phyloP scores from a whole-genome alignment of 345 rosid genomes.

The Kernera saxatilis region DNA sequence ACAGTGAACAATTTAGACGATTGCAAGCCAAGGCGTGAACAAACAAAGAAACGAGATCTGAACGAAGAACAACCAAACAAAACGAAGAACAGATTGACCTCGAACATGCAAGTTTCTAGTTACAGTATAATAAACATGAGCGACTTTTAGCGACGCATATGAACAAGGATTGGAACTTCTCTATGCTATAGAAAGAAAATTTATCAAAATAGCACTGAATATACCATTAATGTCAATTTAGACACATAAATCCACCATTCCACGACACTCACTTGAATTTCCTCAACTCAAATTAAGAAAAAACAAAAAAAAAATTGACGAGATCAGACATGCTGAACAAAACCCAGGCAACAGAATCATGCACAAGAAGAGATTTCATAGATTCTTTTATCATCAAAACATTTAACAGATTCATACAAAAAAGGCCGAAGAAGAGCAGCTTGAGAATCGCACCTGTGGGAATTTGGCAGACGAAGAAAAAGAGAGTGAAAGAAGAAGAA shows the following conservation, averaged over 20 bases:
- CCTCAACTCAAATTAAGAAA: neutral
- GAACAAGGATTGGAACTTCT: neutral
- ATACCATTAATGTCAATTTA: neutral
- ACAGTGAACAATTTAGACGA: neutral
- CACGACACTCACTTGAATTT: neutral
- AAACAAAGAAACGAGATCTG: neutral
- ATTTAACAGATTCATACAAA: neutral
- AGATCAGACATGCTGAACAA: neutral
- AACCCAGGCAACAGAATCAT: neutral
- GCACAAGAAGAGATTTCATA: neutral
- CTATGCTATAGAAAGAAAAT: neutral
- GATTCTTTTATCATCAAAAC: neutral
- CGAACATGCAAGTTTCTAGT: neutral
- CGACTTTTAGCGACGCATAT: neutral
- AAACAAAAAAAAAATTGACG: neutral
- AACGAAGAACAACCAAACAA: neutral
- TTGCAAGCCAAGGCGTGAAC: neutral
- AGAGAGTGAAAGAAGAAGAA: neutral
- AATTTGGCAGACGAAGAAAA: conserved; percentile 1
- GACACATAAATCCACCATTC: neutral
- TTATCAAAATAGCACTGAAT: neutral
- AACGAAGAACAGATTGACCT: neutral
- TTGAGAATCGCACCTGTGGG: conserved; percentile 11
- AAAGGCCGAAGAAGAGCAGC: neutral
- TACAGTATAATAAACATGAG: neutral